Base-by-base conservation (phyloP, 2,329 filamentous ascomycete species). In the Scytalidium lignicola region DNA sequence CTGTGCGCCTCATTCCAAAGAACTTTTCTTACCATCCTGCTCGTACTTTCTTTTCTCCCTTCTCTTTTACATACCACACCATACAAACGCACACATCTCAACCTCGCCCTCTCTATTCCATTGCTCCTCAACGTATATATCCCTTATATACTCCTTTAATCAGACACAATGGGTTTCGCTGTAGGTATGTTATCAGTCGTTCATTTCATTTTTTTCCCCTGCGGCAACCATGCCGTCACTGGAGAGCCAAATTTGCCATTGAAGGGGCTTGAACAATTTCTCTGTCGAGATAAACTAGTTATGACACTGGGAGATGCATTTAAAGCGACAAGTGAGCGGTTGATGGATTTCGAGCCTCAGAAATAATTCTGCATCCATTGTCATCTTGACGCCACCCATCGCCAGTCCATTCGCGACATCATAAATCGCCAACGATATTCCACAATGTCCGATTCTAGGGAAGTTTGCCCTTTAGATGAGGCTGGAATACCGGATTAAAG, bases 91-190 rank as follows among this genome's bases (percentile, higher is more conserved):
- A 8, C 43, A 44, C 32, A n/a, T 37, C 15, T 37, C n/a, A n/a
- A 15, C 32, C 32, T n/a, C 15, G n/a, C 44, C 20, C 32, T 29
- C 32, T 22, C 37, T 46, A n/a, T 15, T 40, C 32, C 37, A 28
- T 18, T 47, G 18, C 51, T 51, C 46, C 29, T 43, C 50, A 23
- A 40, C 51, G 47, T 37, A 37, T 37, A 37, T 37, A 37, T 49
- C 52, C 50, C 10, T 26, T 47, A 45, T 51, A 54, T 52, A 57
- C 52, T 50, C 47, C 41, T 55, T 55, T 59, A 59, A 64, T 59
- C 54, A 57, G 52, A 54, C 64, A 70, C 63, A 47, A 70, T 70
- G 68, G 54, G 54, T 58, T 69, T 68, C 67, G 63, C 64, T 52
- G 56, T 63, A 47, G 68, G 68, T 70, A 68, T 26, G 68, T 68